Evolutionary conservation across 2,329 filamentous ascomycete genomes (phyloP), one percentile per base, ranked within the genome.

Genomic region (Colletotrichum eleusines): DNA sequence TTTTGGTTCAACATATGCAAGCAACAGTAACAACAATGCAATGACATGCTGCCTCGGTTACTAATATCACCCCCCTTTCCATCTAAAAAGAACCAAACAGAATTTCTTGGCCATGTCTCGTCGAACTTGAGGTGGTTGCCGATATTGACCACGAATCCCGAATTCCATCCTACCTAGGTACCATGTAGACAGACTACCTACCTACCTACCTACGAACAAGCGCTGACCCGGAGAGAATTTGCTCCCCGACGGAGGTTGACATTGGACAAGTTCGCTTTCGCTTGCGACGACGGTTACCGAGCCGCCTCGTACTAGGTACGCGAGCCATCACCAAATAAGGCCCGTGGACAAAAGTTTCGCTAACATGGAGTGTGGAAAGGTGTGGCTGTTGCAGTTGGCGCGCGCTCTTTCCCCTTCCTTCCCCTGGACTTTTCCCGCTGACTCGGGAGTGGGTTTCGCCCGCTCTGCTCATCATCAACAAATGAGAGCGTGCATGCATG

Each of bases 361-460:
- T 48, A 42, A 31, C 5, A 23, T 14, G 1, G 0, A 12, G 12
- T 26, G 40, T 57, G 31, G 23, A 12, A 18, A 28, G 51, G 50
- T 35, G 68, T 71, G 68, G 68, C 68, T 71, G 68, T 71, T 68
- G 58, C 57, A 57, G 57, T 62, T 65, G 54, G 54, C 66, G 66
- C 50, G 18, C 50, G 40, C 40, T 44, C 40, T 20, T 53, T 53
- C 40, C 40, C 40, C 40, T n/a, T n/a, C n/a, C 16, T 18, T 20
- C 16, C 50, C 50, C 50, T 53, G 50, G 28, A 40, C 57, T 38
- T 46, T 8, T 20, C 42, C n/a, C 35, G 7, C 44, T 46, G 48
- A 53, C 54, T 59, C 31, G 38, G 58, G 59, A 35, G 38, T 35
- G 18, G 57, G 67, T 48, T 48, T n/a, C 62, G 46, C 64, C 54